These are phyloP conservation scores for Russula griseocarnosa DNA, from an alignment of 768 basidiomycete species.

Conservation along the genomic window DNA sequence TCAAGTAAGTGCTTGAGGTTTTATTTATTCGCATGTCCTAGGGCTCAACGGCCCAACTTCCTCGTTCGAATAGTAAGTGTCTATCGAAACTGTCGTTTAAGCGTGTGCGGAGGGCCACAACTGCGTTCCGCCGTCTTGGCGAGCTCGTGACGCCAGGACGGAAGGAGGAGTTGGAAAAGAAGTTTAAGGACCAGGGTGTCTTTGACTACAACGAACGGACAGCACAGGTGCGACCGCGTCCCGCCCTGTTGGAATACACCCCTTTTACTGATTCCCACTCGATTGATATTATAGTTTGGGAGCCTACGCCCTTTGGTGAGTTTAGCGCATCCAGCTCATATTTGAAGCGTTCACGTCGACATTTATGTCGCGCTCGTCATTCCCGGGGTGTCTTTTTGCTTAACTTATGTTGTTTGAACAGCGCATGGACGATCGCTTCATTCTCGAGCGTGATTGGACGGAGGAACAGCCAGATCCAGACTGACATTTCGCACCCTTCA, in stretches of 20 bases:
- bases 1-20: conserved; percentile 9
- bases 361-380: too few relatives aligned
- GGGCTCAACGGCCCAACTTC: neutral
- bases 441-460: neutral
- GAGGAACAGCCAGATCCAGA: neutral
- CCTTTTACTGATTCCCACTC: neutral
- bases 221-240: neutral
- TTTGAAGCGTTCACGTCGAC: neutral
- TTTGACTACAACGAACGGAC: conserved; percentile 13
- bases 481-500: neutral
- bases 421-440: conserved; percentile 5
- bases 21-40: neutral
- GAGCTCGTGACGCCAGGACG: neutral
- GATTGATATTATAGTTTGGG: conserved; percentile 3
- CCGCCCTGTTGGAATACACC: neutral
- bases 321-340: neutral
- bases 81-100: conserved; percentile 12
- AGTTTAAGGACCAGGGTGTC: neutral
- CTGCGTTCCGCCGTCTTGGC: neutral
- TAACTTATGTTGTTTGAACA: neutral
- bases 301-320: conserved; percentile 12
- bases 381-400: neutral
- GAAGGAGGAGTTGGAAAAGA: neutral
- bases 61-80: neutral
- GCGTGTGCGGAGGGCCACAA: neutral